Conservation (phyloP, 805 yeast genomes). For the Lachancea fermentati region DNA sequence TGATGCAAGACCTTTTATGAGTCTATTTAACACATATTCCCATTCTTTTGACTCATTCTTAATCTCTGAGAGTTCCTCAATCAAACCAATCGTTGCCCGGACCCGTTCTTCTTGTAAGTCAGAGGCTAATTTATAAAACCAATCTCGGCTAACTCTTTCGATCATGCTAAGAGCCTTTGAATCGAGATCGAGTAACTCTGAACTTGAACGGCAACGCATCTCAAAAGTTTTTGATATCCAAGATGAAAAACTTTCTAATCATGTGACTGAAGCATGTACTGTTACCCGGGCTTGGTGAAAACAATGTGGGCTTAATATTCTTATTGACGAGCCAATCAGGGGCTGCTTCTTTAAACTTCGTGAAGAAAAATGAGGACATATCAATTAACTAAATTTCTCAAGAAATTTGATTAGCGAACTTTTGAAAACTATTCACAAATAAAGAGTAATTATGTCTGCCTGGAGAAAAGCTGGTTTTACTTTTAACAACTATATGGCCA, state of each 20-base stretch:
- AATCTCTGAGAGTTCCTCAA: slow-evolving; percentile 50
- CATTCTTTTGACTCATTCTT: slow-evolving; percentile 51
- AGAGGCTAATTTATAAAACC: slow-evolving; percentile 71
- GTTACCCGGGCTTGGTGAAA: not conserved
- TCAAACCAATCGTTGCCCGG: slow-evolving; percentile 59
- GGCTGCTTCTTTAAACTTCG: not conserved
- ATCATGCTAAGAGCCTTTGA: not conserved
- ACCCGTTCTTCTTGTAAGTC: slow-evolving; percentile 70
- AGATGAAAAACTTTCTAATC: not conserved
- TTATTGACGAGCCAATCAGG: slow-evolving; percentile 4
- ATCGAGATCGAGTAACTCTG: no score
- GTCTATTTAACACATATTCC: slow-evolving; percentile 73
- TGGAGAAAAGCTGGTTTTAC: slow-evolving; percentile 67
- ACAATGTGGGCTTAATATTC: no score
- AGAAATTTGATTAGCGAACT: no score
- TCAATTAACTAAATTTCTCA: no score
- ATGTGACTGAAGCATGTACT: no score
- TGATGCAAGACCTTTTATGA: slow-evolving; percentile 76
- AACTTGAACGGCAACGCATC: not conserved
- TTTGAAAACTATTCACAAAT: no score
- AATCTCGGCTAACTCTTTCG: slow-evolving; percentile 42
- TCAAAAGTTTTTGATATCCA: not conserved
- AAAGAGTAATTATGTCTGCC: no score
- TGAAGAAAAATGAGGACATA: slow-evolving; percentile 2
- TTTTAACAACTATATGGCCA: slow-evolving; percentile 81